Evolutionary conservation across 306 rosid genomes (phyloP).

Genomic region (Ormosia semicastrata): DNA sequence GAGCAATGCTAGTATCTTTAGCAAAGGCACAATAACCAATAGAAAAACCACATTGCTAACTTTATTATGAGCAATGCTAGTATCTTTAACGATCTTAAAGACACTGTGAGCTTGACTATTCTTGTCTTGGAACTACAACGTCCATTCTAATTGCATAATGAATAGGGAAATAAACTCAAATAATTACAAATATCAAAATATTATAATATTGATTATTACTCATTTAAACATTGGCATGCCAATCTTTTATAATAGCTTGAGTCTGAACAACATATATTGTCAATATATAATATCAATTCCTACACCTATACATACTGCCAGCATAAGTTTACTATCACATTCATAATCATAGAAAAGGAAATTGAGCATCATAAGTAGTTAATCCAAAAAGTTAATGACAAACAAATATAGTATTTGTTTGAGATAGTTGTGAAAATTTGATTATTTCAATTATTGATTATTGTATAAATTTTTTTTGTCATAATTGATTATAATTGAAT

Average conservation of each 20-base stretch:
- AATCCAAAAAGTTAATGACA: no score
- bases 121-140: conserved; percentile 29
- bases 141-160: conserved; percentile 48
- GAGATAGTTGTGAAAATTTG: no score
- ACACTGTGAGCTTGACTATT: conserved; percentile 8
- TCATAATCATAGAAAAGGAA: not conserved
- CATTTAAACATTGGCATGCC: not conserved
- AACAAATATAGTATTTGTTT: no score
- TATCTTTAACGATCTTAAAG: no score
- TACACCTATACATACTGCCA: not conserved
- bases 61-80: no score
- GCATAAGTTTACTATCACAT: not conserved
- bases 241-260: not conserved
- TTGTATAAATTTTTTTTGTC: no score
- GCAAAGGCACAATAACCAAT: conserved; percentile 52
- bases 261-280: not conserved
- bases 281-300: not conserved
- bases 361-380: not conserved
- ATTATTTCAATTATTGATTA: no score
- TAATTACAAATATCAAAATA: not conserved
- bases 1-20: not conserved
- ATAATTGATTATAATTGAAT: no score
- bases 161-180: not conserved
- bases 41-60: conserved; percentile 21
- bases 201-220: not conserved